Conservation (phyloP, 305 asterid genomes). For the Lippia alba region DNA sequence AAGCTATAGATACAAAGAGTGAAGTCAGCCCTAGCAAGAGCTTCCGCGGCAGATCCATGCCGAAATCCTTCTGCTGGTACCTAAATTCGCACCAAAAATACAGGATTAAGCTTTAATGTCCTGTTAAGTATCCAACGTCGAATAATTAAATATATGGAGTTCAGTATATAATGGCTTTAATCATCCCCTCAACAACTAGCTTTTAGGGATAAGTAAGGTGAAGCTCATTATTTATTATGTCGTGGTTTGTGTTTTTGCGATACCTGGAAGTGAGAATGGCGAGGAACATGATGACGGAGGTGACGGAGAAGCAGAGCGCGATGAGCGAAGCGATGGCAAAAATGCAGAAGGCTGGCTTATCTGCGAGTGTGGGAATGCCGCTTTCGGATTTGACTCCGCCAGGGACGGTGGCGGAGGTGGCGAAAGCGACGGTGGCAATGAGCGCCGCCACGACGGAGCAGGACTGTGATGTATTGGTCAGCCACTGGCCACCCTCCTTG, state of each 20-base stretch:
- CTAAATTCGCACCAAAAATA: too few species aligned
- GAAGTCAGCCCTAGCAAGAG: constrained; percentile 31
- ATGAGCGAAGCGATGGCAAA: constrained; percentile 41
- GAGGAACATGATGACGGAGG: constrained; percentile 39
- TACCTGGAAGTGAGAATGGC: constrained; percentile 42
- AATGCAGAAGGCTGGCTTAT: constrained; percentile 30
- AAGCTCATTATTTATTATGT: too few species aligned
- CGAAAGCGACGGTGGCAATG: constrained; percentile 42
- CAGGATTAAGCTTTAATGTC: too few species aligned
- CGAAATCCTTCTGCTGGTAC: constrained; percentile 39
- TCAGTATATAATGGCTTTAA: too few species aligned
- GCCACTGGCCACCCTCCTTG: constrained; percentile 35
- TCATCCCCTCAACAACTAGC: too few species aligned
- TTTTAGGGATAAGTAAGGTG: too few species aligned
- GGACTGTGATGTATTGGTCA: constrained; percentile 35
- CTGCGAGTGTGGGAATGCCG: constrained; percentile 30
- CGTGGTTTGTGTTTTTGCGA: too few species aligned
- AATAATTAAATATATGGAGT: too few species aligned
- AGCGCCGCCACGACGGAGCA: constrained; percentile 45
- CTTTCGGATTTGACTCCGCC: constrained; percentile 35
- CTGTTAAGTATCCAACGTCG: too few species aligned
- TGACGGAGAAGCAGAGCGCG: constrained; percentile 42
- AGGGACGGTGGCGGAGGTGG: constrained; percentile 41
- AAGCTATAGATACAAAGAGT: constrained; percentile 32
- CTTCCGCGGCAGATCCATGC: constrained; percentile 27